These are phyloP conservation scores for Endocarpon pusillum DNA, from an alignment of 495 filamentous ascomycete genomes.

Conservation along the genomic window DNA sequence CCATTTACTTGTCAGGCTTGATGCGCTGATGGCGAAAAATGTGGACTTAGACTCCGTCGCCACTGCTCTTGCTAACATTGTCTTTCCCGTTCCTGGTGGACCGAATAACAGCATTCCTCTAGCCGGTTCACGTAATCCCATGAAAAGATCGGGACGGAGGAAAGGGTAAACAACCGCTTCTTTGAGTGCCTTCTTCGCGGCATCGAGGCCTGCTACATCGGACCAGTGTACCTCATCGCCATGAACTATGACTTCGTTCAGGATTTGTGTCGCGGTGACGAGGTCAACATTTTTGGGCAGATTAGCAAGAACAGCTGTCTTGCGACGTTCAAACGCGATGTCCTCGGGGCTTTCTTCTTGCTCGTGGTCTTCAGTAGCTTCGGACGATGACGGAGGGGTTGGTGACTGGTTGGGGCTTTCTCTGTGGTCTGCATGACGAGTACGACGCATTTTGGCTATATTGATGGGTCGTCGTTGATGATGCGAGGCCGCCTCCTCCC, in stretches of 20 bases:
- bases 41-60: conserved; percentile 90
- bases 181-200: conserved; percentile 82
- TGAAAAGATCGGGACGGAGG: conserved; percentile 86
- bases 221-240: conserved; percentile 93
- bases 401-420: no score
- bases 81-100: conserved; percentile 92
- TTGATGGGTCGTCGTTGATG: no score
- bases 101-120: conserved; percentile 94
- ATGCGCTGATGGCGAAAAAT: conserved; percentile 94
- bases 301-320: no score
- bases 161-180: conserved; percentile 98
- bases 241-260: conserved; percentile 90
- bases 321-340: no score
- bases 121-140: conserved; percentile 85
- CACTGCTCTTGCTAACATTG: conserved; percentile 90
- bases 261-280: conserved; percentile 68
- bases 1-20: conserved; percentile 88
- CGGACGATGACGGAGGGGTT: no score
- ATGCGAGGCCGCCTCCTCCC: conserved; percentile 14
- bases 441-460: no score
- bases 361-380: no score
- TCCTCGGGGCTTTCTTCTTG: no score
- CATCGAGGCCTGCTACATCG: conserved; percentile 80
- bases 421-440: no score
- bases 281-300: conserved; percentile 69